Conservation (phyloP, 805 yeast species). For the Hyphopichia homilentoma region DNA sequence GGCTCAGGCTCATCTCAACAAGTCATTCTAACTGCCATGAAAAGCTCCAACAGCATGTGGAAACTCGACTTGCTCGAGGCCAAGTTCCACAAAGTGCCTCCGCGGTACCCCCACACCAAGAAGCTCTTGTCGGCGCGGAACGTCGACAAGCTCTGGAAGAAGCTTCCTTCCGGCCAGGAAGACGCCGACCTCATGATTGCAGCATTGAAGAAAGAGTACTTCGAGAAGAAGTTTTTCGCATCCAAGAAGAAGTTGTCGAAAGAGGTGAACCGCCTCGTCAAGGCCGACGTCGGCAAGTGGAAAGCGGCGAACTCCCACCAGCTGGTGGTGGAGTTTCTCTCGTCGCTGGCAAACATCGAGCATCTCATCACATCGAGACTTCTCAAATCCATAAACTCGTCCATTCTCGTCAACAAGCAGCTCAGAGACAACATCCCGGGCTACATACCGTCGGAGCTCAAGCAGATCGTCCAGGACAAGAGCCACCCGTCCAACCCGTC, state of each 20-base stretch:
- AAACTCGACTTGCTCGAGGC: constrained; percentile 55
- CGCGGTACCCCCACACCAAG: constrained; percentile 50
- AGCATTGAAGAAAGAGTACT: constrained; percentile 41
- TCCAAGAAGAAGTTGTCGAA: constrained; percentile 39
- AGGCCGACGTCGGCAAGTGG: constrained; percentile 11
- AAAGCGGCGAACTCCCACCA: constrained; percentile 8
- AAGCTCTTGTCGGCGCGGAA: constrained; percentile 43
- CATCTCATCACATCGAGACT: constrained; percentile 29
- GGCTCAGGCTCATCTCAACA: constrained; percentile 7
- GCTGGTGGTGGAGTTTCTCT: constrained; percentile 18
- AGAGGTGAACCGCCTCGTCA: constrained; percentile 24
- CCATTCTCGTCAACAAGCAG: constrained; percentile 28
- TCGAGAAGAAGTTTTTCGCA: constrained; percentile 48
- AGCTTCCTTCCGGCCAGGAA: constrained; percentile 35
- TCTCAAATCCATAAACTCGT: constrained; percentile 21
- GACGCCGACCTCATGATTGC: constrained; percentile 46
- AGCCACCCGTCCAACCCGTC: constrained; percentile 40
- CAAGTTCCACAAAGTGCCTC: constrained; percentile 38
- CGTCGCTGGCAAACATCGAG: constrained; percentile 13
- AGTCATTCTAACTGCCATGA: too few species aligned
- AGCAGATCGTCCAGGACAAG: constrained; percentile 24
- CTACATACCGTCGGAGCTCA: constrained; percentile 27
- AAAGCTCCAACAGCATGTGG: constrained; percentile 46
- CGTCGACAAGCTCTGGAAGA: constrained; percentile 37
- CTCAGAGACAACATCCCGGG: constrained; percentile 28